These are phyloP conservation scores for Schizonepeta tenuifolia DNA, from an alignment of 257 asterid species.

Conservation along the genomic window DNA sequence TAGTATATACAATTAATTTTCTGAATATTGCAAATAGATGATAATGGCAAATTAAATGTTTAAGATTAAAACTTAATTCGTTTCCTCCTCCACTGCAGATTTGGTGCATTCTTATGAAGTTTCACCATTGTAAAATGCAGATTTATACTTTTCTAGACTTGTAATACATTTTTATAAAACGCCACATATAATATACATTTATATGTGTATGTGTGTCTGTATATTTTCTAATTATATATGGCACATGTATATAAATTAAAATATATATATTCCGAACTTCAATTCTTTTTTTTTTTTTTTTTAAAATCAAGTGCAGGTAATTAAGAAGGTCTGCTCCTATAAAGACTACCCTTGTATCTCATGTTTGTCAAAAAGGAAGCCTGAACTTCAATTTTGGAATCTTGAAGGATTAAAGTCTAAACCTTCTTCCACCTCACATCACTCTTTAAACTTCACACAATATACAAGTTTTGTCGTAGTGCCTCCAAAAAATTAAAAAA, in stretches of 20 bases:
- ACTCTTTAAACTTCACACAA: not conserved
- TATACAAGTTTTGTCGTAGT: too few relatives aligned
- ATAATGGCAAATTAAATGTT: too few relatives aligned
- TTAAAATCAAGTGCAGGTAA: conserved; percentile 18
- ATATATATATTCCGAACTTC: not conserved
- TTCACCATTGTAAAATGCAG: too few relatives aligned
- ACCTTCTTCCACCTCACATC: conserved; percentile 14
- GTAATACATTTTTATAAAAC: too few relatives aligned
- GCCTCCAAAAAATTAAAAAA: too few relatives aligned
- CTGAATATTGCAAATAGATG: too few relatives aligned
- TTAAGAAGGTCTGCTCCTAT: not conserved
- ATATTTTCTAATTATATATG: not conserved
- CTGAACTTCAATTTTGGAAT: conserved; percentile 23
- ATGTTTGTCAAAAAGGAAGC: conserved; percentile 6
- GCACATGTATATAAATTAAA: not conserved
- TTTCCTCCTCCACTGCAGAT: too few relatives aligned
- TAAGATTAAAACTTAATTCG: too few relatives aligned
- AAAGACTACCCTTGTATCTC: conserved; percentile 4
- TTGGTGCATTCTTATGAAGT: not conserved
- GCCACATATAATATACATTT: too few relatives aligned
- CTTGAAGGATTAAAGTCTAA: conserved; percentile 19
- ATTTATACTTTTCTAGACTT: too few relatives aligned
- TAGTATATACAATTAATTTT: too few relatives aligned
- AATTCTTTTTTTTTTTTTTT: not conserved
- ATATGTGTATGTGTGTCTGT: too few relatives aligned